Evolutionary conservation across 192 early-diverging fungal species (phyloP).

Genomic region (Chytriomyces sp.): DNA sequence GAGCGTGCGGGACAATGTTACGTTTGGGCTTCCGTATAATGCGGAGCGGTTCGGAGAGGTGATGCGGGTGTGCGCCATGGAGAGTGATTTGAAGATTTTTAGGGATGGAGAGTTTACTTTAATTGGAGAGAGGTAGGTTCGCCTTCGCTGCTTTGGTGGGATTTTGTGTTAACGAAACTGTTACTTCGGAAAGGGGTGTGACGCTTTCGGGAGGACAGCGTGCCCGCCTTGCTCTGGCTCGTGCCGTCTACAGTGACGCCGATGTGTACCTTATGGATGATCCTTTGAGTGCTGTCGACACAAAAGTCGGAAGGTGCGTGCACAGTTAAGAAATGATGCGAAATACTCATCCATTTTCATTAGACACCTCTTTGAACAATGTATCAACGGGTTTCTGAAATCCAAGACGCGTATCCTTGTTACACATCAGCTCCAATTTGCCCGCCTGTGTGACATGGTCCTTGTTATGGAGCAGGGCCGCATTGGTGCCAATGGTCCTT

Average conservation of each 20-base stretch:
- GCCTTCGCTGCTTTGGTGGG: no score
- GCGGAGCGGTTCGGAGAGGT: conserved; percentile 43
- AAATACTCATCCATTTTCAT: neutral
- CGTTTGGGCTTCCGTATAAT: conserved; percentile 43
- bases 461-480: conserved; percentile 28
- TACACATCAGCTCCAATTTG: conserved; percentile 38
- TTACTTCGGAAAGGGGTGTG: conserved; percentile 40
- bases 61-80: conserved; percentile 46
- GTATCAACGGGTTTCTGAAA: conserved; percentile 41
- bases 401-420: conserved; percentile 25
- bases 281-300: conserved; percentile 51
- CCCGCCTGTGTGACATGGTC: neutral
- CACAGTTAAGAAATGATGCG: neutral
- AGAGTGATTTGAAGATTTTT: conserved; percentile 42
- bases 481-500: conserved; percentile 26
- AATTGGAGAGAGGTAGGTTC: conserved; percentile 52
- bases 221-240: conserved; percentile 48
- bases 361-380: conserved; percentile 46
- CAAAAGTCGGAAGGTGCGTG: conserved; percentile 41
- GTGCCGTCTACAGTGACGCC: conserved; percentile 49
- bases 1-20: conserved; percentile 50
- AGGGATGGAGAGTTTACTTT: conserved; percentile 36
- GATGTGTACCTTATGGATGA: conserved; percentile 54
- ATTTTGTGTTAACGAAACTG: no score
- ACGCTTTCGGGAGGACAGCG: conserved; percentile 52